Conservation (phyloP, 23 red algal species). For the Gracilaria domingensis region DNA sequence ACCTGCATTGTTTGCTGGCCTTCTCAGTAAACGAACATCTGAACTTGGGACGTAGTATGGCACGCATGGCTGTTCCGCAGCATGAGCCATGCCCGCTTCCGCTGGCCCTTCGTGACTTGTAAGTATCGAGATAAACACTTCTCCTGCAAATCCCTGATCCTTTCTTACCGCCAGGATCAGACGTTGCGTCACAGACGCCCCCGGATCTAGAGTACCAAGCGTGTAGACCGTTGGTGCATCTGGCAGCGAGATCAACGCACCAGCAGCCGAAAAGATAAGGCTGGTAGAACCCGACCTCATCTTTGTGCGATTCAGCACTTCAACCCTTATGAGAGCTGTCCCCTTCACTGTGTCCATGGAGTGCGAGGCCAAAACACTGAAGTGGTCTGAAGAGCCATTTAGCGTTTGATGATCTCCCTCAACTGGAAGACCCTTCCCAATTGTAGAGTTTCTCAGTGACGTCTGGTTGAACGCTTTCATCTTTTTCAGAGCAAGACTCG, state of each 20-base stretch:
- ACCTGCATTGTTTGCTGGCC: slow-evolving; percentile 52
- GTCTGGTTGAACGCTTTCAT: slow-evolving; percentile 42
- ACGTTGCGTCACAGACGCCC: slow-evolving; percentile 38
- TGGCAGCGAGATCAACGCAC: slow-evolving; percentile 58
- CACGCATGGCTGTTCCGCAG: slow-evolving; percentile 54
- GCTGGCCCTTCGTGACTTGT: slow-evolving; percentile 30
- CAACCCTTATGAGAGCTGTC: slow-evolving; percentile 47
- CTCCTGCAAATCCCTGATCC: slow-evolving; percentile 64
- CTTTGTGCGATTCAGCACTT: slow-evolving; percentile 49
- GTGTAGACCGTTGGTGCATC: slow-evolving; percentile 43
- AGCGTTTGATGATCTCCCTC: slow-evolving; percentile 62
- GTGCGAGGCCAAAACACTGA: slow-evolving; percentile 69
- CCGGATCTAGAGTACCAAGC: slow-evolving; percentile 48
- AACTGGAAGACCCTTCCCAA: slow-evolving; percentile 22
- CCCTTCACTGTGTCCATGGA: slow-evolving; percentile 67
- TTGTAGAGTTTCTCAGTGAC: slow-evolving; percentile 20
- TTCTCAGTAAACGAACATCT: slow-evolving; percentile 69
- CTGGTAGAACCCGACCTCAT: slow-evolving; percentile 29
- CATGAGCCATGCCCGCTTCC: neutral
- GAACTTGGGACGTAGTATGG: slow-evolving; percentile 77
- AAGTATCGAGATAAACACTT: slow-evolving; percentile 55
- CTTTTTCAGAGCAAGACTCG: slow-evolving; percentile 22
- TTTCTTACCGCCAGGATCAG: slow-evolving; percentile 60
- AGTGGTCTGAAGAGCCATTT: slow-evolving; percentile 63
- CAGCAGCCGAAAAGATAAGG: slow-evolving; percentile 44